These are phyloP conservation scores for Platanthera zijinensis DNA, from an alignment of 106 monocot species.

Conservation along the genomic window DNA sequence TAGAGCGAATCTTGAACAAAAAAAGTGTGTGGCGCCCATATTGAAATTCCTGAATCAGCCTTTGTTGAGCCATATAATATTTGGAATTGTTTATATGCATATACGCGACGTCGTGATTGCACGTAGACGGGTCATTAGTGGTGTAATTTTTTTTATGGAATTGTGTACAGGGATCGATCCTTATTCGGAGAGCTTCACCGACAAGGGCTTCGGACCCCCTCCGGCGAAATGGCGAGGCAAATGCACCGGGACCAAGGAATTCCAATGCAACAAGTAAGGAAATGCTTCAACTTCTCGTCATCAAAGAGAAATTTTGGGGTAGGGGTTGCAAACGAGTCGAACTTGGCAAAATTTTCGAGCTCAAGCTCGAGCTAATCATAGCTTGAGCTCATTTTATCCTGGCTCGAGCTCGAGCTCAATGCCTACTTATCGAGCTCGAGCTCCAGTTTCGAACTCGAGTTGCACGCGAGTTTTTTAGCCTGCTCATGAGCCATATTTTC, in stretches of 20 bases:
- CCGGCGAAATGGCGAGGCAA: conserved; percentile 31
- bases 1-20: too few species aligned
- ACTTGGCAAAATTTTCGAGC: neutral
- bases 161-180: conserved; percentile 19
- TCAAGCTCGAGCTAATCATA: neutral
- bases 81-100: too few species aligned
- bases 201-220: conserved; percentile 24
- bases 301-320: neutral
- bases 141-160: neutral
- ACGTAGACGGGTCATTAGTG: neutral
- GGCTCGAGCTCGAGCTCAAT: too few species aligned
- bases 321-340: too few species aligned
- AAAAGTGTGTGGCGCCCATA: too few species aligned
- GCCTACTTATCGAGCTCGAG: too few species aligned
- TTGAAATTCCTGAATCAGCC: too few species aligned
- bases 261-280: conserved; percentile 37
- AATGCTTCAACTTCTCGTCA: neutral
- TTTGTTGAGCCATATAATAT: too few species aligned
- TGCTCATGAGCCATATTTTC: too few species aligned
- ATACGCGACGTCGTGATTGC: too few species aligned
- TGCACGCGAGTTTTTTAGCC: too few species aligned
- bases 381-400: neutral
- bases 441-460: too few species aligned
- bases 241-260: conserved; percentile 13
- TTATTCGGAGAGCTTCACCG: conserved; percentile 23